Conservation (phyloP, 495 filamentous ascomycete genomes). For the Copromyces sp. region DNA sequence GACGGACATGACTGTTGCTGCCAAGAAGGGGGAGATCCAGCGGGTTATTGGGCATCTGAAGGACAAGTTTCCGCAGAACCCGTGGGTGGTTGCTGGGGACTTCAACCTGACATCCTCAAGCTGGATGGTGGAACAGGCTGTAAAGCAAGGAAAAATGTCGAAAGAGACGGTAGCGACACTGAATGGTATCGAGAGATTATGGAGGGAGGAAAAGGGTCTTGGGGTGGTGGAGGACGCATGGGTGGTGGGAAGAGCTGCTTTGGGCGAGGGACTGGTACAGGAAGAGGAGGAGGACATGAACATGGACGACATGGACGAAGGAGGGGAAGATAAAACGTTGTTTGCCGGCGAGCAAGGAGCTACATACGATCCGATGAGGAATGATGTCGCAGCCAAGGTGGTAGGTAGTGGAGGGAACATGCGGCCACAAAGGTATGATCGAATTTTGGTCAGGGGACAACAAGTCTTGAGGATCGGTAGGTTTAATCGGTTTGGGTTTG, state of each 20-base stretch:
- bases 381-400: conserved; percentile 37
- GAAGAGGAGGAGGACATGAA: neutral
- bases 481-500: conserved; percentile 42
- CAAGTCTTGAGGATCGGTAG: conserved; percentile 22
- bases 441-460: conserved; percentile 38
- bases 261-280: conserved; percentile 12
- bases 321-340: conserved; percentile 7
- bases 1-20: conserved; percentile 39
- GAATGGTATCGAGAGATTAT: conserved; percentile 22
- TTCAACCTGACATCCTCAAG: conserved; percentile 47
- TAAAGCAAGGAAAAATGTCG: conserved; percentile 35
- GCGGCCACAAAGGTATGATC: conserved; percentile 49
- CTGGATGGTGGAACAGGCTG: conserved; percentile 37
- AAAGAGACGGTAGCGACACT: conserved; percentile 22
- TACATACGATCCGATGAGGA: conserved; percentile 45
- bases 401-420: conserved; percentile 28
- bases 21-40: conserved; percentile 40
- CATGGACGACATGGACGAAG: conserved; percentile 7
- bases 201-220: conserved; percentile 11
- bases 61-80: conserved; percentile 20
- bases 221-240: conserved; percentile 37
- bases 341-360: conserved; percentile 45
- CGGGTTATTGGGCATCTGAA: conserved; percentile 33
- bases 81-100: conserved; percentile 47
- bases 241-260: conserved; percentile 23